Percentiles rank a stretch among this genome's conserved stretches.
These are phyloP conservation scores for Pichia sp. DNA, from an alignment of 1,139 yeast species.

Conservation along the genomic window DNA sequence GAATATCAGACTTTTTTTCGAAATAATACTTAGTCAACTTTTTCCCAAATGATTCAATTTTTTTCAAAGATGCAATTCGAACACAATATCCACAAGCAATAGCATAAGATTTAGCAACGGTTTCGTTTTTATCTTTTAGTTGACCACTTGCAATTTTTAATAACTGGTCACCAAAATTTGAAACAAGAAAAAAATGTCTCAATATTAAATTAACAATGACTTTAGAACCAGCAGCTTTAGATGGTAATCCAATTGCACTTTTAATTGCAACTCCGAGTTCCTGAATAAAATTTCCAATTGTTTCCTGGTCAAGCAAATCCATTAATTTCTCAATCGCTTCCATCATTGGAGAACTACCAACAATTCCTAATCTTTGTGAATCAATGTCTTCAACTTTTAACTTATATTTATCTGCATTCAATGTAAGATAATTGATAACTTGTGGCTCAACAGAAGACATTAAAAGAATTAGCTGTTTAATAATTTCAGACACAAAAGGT, in stretches of 20 bases:
- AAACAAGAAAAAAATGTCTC: constrained; percentile 47
- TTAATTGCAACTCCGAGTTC: constrained; percentile 46
- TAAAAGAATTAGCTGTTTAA: constrained; percentile 61
- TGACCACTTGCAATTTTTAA: constrained; percentile 54
- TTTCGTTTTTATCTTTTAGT: constrained; percentile 62
- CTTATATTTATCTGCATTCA: constrained; percentile 87
- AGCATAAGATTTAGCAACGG: constrained; percentile 73
- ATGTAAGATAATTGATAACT: constrained; percentile 72
- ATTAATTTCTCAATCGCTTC: constrained; percentile 73
- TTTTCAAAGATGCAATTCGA: constrained; percentile 52
- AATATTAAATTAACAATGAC: constrained; percentile 61
- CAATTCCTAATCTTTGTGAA: constrained; percentile 64
- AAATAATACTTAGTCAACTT: constrained; percentile 55
- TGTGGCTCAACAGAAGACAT: constrained; percentile 93
- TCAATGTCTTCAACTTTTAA: constrained; percentile 68
- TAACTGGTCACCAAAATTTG: constrained; percentile 59
- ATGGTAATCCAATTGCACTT: constrained; percentile 80
- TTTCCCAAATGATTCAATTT: constrained; percentile 49
- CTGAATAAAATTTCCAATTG: constrained; percentile 49
- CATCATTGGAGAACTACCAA: constrained; percentile 85
- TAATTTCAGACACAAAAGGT: constrained; percentile 62
- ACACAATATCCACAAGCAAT: constrained; percentile 75
- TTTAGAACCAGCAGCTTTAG: constrained; percentile 83
- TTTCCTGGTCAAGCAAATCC: constrained; percentile 46
- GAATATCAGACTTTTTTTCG: constrained; percentile 34